phyloP scores from a whole-genome alignment of 2,329 filamentous ascomycete species.

The Orbilia blumenaviensis region DNA sequence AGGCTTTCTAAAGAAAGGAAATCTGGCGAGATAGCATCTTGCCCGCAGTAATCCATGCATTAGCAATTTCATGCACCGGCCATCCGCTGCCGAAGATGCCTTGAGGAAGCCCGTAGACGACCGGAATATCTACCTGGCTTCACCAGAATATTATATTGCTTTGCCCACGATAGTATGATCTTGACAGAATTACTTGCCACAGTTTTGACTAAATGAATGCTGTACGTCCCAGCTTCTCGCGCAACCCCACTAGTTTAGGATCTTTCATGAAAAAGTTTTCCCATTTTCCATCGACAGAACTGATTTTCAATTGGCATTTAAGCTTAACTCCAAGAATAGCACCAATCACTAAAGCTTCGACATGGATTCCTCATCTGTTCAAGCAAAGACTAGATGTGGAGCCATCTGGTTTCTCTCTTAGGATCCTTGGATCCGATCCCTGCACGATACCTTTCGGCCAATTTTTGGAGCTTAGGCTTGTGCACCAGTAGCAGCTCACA shows the following conservation, averaged over 20 bases:
- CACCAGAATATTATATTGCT: neutral
- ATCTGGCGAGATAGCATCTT: slow-evolving; percentile 5
- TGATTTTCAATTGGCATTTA: slow-evolving; percentile 27
- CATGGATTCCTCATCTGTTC: neutral
- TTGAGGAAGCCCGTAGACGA: slow-evolving; percentile 3
- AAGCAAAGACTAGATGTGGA: slow-evolving; percentile 1
- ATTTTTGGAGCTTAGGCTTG: neutral
- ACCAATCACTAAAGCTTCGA: slow-evolving; percentile 17
- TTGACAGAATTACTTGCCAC: slow-evolving; percentile 10
- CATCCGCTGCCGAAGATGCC: slow-evolving; percentile 12
- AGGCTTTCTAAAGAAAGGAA: neutral
- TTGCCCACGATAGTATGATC: neutral
- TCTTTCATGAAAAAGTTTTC: neutral
- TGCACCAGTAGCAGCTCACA: slow-evolving; percentile 4
- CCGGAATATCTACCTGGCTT: slow-evolving; percentile 19
- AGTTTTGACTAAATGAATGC: neutral
- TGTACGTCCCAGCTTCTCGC: too few species aligned
- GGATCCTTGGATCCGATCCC: neutral
- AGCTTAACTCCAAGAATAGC: slow-evolving; percentile 51
- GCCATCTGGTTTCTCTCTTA: neutral
- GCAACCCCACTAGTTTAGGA: neutral
- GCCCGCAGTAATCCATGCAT: neutral
- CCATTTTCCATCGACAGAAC: neutral
- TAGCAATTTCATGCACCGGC: neutral
- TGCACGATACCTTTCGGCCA: neutral